A percentile compares a stretch with the other conserved stretches of the same genome.
Evolutionary conservation across 2,329 filamentous ascomycete genomes (phyloP).

Genomic region (Trichoderma breve): DNA sequence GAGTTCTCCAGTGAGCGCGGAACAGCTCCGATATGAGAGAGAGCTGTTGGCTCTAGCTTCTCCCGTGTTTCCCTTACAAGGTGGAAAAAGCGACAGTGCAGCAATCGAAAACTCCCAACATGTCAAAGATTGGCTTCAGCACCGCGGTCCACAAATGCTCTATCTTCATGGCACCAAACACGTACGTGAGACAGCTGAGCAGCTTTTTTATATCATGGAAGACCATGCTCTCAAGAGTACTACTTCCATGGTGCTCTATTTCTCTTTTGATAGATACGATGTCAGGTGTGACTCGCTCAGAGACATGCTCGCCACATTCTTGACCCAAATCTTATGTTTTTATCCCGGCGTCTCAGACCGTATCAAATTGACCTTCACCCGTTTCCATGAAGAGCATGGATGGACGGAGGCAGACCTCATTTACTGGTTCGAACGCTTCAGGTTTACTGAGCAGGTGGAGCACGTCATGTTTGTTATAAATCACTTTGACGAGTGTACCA

Average conservation of each 20-base stretch:
- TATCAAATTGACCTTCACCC: slow-evolving; percentile 10
- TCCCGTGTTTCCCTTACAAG: slow-evolving; percentile 16
- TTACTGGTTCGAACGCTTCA: slow-evolving; percentile 20
- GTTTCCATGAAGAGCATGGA: slow-evolving; percentile 16
- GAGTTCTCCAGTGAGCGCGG: background rate
- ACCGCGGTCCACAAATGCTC: slow-evolving; percentile 20
- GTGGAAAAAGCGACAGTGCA: background rate
- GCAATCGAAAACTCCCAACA: background rate
- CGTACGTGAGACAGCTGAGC: slow-evolving; percentile 19
- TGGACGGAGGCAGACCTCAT: slow-evolving; percentile 22
- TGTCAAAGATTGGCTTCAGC: slow-evolving; percentile 9
- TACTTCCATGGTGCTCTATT: slow-evolving; percentile 17
- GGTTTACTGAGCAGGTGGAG: slow-evolving; percentile 14
- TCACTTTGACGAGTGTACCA: slow-evolving; percentile 21
- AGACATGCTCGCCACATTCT: slow-evolving; percentile 21
- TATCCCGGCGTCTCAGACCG: slow-evolving; percentile 10
- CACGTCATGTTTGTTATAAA: slow-evolving; percentile 22
- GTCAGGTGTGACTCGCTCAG: slow-evolving; percentile 19
- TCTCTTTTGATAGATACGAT: slow-evolving; percentile 20
- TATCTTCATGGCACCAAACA: slow-evolving; percentile 19
- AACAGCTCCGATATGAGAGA: slow-evolving; percentile 14
- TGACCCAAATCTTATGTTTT: slow-evolving; percentile 18
- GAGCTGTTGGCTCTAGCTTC: slow-evolving; percentile 17
- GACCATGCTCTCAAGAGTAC: background rate
- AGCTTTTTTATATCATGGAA: slow-evolving; percentile 20